Percentiles rank a stretch among this genome's conserved stretches.
Conservation (phyloP, 1,139 yeast genomes). For the Saccharomyces hybrid region DNA sequence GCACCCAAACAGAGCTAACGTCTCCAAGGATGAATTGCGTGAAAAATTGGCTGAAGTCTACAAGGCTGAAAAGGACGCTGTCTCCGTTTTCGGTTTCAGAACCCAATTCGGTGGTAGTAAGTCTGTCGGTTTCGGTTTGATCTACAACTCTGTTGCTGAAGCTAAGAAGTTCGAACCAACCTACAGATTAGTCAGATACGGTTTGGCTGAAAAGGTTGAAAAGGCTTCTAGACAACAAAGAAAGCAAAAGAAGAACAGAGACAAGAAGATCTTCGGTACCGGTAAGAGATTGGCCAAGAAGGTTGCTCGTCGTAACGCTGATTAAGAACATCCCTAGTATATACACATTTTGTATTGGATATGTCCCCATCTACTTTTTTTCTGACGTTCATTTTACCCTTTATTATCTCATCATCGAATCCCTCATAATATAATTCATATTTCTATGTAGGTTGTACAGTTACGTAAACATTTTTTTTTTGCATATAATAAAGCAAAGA, state of each 20-base stretch:
- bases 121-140: constrained; percentile 98
- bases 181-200: constrained; percentile 99
- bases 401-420: not conserved
- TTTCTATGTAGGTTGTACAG: not conserved
- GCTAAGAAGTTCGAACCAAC: constrained; percentile 98
- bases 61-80: constrained; percentile 98
- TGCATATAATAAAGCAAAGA: not conserved
- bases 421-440: constrained; percentile 1
- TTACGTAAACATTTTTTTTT: not conserved
- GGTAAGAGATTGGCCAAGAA: constrained; percentile 73
- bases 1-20: constrained; percentile 99
- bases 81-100: constrained; percentile 98
- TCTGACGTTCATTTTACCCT: not conserved
- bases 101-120: constrained; percentile 99
- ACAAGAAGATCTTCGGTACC: constrained; percentile 97
- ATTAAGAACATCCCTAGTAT: constrained; percentile 22
- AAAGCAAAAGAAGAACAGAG: constrained; percentile 99
- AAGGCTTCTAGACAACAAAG: constrained; percentile 99
- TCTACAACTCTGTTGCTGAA: constrained; percentile 96
- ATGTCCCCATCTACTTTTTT: not conserved
- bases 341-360: not conserved
- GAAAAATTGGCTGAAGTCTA: constrained; percentile 92
- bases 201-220: constrained; percentile 91
- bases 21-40: constrained; percentile 98
- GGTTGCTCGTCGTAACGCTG: constrained; percentile 53